Evolutionary conservation across 495 filamentous ascomycete species (phyloP).

Genomic region (Penicillium nucicola): DNA sequence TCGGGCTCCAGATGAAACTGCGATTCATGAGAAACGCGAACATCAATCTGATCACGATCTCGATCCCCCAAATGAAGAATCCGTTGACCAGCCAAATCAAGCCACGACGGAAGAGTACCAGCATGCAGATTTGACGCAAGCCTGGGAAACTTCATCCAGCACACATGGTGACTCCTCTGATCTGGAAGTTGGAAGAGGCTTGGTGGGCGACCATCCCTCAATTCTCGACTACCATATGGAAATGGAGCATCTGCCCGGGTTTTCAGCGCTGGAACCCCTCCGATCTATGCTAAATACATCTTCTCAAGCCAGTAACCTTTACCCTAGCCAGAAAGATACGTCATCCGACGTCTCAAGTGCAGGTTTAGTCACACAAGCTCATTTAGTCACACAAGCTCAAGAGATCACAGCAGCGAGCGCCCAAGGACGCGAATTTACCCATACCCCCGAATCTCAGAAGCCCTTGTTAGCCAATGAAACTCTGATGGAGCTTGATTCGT

Average conservation of each 20-base stretch:
- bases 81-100: background rate
- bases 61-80: background rate
- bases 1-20: background rate
- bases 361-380: background rate
- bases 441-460: constrained; percentile 21
- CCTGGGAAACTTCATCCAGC: background rate
- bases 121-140: background rate
- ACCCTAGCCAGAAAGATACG: background rate
- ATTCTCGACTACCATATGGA: constrained; percentile 6
- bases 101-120: background rate
- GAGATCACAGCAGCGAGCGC: background rate
- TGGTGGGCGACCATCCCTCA: background rate
- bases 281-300: background rate
- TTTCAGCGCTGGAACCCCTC: background rate
- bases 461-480: constrained; percentile 13
- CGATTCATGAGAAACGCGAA: background rate
- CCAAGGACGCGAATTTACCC: background rate
- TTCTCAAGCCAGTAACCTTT: background rate
- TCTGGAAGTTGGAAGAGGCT: background rate
- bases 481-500: background rate
- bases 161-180: background rate
- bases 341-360: constrained; percentile 2
- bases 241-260: constrained; percentile 4
- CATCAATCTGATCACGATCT: background rate
- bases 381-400: background rate